Percentiles rank a stretch among this genome's conserved stretches.
phyloP scores from a whole-genome alignment of 2,329 filamentous ascomycete genomes.

The Thermoascus crustaceus region DNA sequence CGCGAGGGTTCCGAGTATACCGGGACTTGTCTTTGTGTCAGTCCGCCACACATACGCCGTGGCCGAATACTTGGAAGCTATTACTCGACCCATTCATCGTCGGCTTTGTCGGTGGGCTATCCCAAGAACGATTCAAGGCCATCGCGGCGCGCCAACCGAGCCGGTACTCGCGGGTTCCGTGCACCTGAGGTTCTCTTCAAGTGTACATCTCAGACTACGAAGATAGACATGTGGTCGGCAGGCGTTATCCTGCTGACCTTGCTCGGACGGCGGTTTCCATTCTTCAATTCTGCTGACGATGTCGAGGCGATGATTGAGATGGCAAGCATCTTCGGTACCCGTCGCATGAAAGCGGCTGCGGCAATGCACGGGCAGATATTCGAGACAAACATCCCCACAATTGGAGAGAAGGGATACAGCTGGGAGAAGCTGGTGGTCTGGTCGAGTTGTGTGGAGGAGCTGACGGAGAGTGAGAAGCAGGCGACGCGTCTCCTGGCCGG shows the following conservation, averaged over 20 bases:
- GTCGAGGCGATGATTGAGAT: slow-evolving; percentile 97
- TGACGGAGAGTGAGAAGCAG: slow-evolving; percentile 40
- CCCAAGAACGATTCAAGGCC: slow-evolving; percentile 84
- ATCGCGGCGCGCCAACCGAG: slow-evolving; percentile 83
- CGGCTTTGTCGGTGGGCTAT: slow-evolving; percentile 56
- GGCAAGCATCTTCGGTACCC: slow-evolving; percentile 82
- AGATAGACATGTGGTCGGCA: slow-evolving; percentile 94
- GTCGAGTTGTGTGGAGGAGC: slow-evolving; percentile 71
- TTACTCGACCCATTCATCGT: slow-evolving; percentile 47
- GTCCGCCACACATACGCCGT: slow-evolving; percentile 55
- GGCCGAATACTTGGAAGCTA: slow-evolving; percentile 46
- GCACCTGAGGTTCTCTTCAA: slow-evolving; percentile 96
- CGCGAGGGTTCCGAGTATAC: slow-evolving; percentile 48
- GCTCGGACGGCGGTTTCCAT: slow-evolving; percentile 83
- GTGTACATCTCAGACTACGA: slow-evolving; percentile 86
- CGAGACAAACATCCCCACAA: slow-evolving; percentile 85
- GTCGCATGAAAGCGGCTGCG: slow-evolving; percentile 74
- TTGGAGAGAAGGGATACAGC: slow-evolving; percentile 74
- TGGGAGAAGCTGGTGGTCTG: slow-evolving; percentile 92
- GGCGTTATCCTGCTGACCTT: slow-evolving; percentile 97
- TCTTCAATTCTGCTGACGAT: slow-evolving; percentile 98
- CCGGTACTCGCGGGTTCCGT: slow-evolving; percentile 89
- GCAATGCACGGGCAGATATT: slow-evolving; percentile 84
- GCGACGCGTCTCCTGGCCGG: slow-evolving; percentile 35
- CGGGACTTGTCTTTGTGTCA: slow-evolving; percentile 65